phyloP scores from a whole-genome alignment of 805 yeast genomes.

The Schwanniomyces polymorphus region DNA sequence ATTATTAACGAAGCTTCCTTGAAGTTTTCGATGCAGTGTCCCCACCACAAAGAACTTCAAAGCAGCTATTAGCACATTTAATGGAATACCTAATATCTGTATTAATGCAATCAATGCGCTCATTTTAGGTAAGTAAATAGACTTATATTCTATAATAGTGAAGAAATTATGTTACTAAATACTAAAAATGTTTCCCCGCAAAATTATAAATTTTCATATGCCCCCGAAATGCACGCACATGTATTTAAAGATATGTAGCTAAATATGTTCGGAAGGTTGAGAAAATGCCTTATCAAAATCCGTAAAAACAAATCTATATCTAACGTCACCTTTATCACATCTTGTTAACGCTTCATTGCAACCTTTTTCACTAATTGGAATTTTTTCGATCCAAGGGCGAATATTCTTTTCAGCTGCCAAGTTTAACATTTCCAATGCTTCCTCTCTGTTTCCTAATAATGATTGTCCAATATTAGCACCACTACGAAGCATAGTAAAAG shows the following conservation, averaged over 20 bases:
- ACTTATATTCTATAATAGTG: no score
- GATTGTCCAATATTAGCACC: conserved; percentile 29
- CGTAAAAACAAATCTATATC: conserved; percentile 57
- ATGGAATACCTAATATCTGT: conserved; percentile 11
- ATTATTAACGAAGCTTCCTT: neutral
- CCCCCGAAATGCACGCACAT: neutral
- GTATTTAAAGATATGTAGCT: neutral
- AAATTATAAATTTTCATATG: neutral
- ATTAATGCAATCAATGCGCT: neutral
- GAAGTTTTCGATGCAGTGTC: neutral
- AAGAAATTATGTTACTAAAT: neutral
- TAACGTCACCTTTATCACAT: conserved; percentile 32
- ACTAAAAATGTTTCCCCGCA: neutral
- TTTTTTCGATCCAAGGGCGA: conserved; percentile 33
- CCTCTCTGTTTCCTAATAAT: conserved; percentile 31
- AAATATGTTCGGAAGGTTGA: neutral
- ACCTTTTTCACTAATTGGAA: conserved; percentile 33
- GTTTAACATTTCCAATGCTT: conserved; percentile 36
- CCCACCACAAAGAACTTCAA: conserved; percentile 1
- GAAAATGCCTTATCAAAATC: conserved; percentile 50
- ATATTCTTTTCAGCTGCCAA: conserved; percentile 36
- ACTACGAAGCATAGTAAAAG: conserved; percentile 16
- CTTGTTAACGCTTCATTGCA: conserved; percentile 31
- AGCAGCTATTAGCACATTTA: conserved; percentile 8
- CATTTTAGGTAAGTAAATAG: neutral